Base-by-base conservation (phyloP, 2,329 filamentous ascomycete species). In the Cladosporium phlei region DNA sequence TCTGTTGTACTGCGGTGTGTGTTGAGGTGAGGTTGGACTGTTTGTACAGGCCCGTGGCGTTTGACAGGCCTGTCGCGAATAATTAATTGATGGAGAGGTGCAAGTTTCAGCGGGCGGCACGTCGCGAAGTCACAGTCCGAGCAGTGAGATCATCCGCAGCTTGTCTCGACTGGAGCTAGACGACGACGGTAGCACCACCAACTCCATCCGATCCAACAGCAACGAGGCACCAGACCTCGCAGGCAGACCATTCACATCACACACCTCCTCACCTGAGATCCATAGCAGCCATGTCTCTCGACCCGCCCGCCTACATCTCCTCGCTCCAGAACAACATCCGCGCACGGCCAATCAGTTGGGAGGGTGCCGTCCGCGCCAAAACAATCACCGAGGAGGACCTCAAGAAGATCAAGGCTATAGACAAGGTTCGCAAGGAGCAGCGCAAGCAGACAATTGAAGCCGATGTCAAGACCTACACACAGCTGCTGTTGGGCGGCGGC, bases 261-360 rank as follows among this genome's bases (percentile, higher is more conserved):
- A 24, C 22, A 37, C 32, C 22, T 29, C 24, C 29, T 17, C 22
- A 17, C 42, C 24, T 21, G 24, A 22, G 24, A 27, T 35, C 32
- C 17, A 11, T 25, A 12, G 19, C 42, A 37, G 19, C 22, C 51
- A 96, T 96, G 90, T 91, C 89, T 66, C 80, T 95, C 68, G 89
- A 96, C 66, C 86, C 88, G 58, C 90, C 90, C 50, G 86, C 87
- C 50, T 96, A 96, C 69, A 79, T 87, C 55, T 78, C 82, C 65
- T 91, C 88, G 58, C 79, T 96, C 58, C 90, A 95, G 75, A 94
- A 88, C 80, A 97, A 97, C 76, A 95, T 97, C 67, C 88, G 93
- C 65, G 86, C 88, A 64, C 82, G 93, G 58, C 90, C 90, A 55
- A 95, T 98, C 70, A 90, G 91, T 49, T 98, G 93, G 93, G 91